These are phyloP conservation scores for Scytalidium sp. DNA, from an alignment of 2,329 filamentous ascomycete genomes.

Conservation along the genomic window DNA sequence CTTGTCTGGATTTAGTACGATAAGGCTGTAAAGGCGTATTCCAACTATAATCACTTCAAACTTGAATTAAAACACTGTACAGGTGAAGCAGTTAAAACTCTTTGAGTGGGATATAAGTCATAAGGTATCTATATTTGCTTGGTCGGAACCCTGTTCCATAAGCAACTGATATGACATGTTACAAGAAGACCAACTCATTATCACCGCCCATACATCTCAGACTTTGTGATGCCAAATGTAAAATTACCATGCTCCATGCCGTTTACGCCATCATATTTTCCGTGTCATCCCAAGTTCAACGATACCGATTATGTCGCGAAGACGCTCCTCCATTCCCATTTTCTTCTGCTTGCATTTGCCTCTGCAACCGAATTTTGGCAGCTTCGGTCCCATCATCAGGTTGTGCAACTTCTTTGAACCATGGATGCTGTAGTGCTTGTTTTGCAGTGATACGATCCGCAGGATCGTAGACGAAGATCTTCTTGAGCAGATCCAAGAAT, in stretches of 20 bases:
- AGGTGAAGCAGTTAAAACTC: background rate
- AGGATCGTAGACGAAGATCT: constrained; percentile 68
- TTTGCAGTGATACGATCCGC: constrained; percentile 64
- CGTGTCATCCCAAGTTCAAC: constrained; percentile 17
- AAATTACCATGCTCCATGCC: constrained; percentile 17
- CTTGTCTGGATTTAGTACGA: background rate
- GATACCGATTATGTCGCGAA: constrained; percentile 22
- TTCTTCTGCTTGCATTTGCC: constrained; percentile 17
- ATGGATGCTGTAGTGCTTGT: constrained; percentile 62
- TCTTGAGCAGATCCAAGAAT: constrained; percentile 62
- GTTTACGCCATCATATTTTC: constrained; percentile 24
- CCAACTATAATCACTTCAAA: too few relatives aligned
- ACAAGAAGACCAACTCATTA: constrained; percentile 19
- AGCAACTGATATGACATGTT: background rate
- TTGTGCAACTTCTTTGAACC: constrained; percentile 62
- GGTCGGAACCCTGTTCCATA: background rate
- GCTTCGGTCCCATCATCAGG: constrained; percentile 68
- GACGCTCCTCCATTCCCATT: constrained; percentile 13
- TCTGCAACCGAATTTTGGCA: constrained; percentile 52
- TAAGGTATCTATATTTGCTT: background rate
- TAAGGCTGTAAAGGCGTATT: background rate
- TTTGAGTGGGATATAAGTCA: background rate
- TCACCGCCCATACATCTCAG: constrained; percentile 15
- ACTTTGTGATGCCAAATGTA: constrained; percentile 14
- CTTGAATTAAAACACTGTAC: too few relatives aligned